Percentiles rank a stretch among this genome's conserved stretches.
These are phyloP conservation scores for Sistotremastrum suecicum DNA, from an alignment of 768 basidiomycete species.

Conservation along the genomic window DNA sequence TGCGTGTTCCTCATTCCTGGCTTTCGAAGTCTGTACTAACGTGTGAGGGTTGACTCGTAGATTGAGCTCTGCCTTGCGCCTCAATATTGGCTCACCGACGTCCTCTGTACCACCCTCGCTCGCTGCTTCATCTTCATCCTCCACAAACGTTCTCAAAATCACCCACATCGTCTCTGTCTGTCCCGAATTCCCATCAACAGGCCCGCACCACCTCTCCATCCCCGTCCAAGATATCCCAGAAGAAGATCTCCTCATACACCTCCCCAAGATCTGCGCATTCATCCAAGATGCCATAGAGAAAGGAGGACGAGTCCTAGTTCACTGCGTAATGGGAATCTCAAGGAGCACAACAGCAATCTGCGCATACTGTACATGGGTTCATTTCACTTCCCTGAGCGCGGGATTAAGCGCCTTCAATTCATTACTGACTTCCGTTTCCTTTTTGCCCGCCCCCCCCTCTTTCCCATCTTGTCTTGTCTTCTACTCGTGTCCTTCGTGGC, in stretches of 20 bases:
- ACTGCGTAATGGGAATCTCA: conserved; percentile 52
- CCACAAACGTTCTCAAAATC: conserved; percentile 17
- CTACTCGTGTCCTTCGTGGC: too few relatives aligned
- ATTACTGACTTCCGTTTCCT: neutral
- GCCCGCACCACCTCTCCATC: conserved; percentile 56
- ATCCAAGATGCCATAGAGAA: conserved; percentile 44
- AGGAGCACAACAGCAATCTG: conserved; percentile 58
- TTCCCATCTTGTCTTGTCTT: neutral
- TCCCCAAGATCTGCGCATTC: conserved; percentile 52
- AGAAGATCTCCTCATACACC: conserved; percentile 50
- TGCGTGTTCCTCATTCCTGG: too few relatives aligned
- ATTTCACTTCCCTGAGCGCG: neutral
- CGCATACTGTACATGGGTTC: conserved; percentile 47
- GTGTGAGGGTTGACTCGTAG: too few relatives aligned
- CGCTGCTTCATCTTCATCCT: too few relatives aligned
- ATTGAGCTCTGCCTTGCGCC: too few relatives aligned
- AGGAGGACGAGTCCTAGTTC: conserved; percentile 52
- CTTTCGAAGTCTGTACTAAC: too few relatives aligned
- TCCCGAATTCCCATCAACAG: conserved; percentile 43
- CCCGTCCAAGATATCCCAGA: conserved; percentile 57
- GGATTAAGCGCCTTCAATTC: conserved; percentile 14
- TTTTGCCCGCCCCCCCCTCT: conserved; percentile 3
- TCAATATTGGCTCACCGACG: too few relatives aligned
- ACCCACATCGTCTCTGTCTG: conserved; percentile 75
- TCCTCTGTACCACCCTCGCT: too few relatives aligned